Evolutionary conservation across 331 rosid genomes (phyloP).

Genomic region (Rosa hybrid): DNA sequence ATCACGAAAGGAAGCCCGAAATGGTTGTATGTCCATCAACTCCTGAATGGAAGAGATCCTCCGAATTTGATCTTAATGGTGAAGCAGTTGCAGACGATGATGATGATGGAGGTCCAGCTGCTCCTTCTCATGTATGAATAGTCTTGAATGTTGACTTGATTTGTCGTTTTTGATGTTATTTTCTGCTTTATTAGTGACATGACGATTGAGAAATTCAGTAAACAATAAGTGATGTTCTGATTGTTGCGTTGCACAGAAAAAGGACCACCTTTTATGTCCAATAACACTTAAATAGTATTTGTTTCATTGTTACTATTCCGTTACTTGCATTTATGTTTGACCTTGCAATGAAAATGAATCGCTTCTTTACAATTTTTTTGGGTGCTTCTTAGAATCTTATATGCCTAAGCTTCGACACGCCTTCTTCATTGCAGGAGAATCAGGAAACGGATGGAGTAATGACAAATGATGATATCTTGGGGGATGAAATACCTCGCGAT

Average conservation of each 20-base stretch:
- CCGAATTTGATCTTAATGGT: constrained; percentile 90
- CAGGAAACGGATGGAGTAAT: constrained; percentile 47
- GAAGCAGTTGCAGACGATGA: constrained; percentile 94
- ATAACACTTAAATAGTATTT: not conserved
- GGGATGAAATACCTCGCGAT: constrained; percentile 90
- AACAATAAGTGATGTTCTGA: not conserved
- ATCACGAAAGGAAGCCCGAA: constrained; percentile 87
- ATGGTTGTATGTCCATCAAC: constrained; percentile 70
- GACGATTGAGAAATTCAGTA: constrained; percentile 6
- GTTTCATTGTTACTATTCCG: not conserved
- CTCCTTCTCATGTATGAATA: constrained; percentile 64
- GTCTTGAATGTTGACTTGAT: constrained; percentile 13
- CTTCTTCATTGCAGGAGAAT: constrained; percentile 56
- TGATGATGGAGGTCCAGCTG: constrained; percentile 69
- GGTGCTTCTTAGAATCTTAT: not conserved
- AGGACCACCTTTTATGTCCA: not conserved
- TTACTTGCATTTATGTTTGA: not conserved
- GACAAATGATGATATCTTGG: constrained; percentile 96
- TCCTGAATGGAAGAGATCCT: constrained; percentile 91
- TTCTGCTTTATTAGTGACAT: constrained; percentile 13
- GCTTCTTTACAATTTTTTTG: not conserved
- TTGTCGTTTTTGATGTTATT: constrained; percentile 6
- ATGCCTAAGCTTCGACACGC: constrained; percentile 6
- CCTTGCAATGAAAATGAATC: not conserved
- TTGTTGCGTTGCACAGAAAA: not conserved